A percentile compares a stretch with the other conserved stretches of the same genome.
Conservation (phyloP, 2,329 filamentous ascomycete species). For the Monilinia fructigena region DNA sequence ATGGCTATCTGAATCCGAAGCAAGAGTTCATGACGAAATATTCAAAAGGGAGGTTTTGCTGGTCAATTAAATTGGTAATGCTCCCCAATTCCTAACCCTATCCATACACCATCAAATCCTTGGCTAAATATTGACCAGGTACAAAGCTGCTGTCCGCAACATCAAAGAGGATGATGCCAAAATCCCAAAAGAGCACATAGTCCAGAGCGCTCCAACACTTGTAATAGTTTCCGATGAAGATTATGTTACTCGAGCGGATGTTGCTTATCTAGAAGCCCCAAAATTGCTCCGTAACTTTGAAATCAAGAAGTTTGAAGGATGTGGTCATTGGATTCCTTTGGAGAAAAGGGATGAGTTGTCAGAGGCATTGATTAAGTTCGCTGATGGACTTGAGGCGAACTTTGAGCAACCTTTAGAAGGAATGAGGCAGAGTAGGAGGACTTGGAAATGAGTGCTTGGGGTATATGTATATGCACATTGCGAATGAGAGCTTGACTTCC, state of each 20-base stretch:
- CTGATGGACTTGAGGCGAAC: neutral
- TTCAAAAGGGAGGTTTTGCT: slow-evolving; percentile 16
- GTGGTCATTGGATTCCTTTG: slow-evolving; percentile 29
- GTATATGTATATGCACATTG: no score
- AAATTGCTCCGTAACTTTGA: neutral
- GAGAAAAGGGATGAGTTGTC: slow-evolving; percentile 29
- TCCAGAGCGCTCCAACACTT: slow-evolving; percentile 24
- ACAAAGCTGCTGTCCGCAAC: slow-evolving; percentile 22
- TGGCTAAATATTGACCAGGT: slow-evolving; percentile 23
- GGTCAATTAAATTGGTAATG: slow-evolving; percentile 22
- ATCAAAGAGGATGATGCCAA: slow-evolving; percentile 27
- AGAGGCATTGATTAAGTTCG: slow-evolving; percentile 26
- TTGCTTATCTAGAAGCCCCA: slow-evolving; percentile 8
- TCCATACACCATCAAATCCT: slow-evolving; percentile 1
- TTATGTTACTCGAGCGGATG: slow-evolving; percentile 26
- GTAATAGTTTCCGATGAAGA: slow-evolving; percentile 24
- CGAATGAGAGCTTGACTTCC: no score
- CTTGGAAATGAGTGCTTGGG: no score
- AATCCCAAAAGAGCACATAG: slow-evolving; percentile 24
- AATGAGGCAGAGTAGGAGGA: no score
- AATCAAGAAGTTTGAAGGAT: slow-evolving; percentile 25
- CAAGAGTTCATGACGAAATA: slow-evolving; percentile 23
- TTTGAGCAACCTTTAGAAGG: neutral
- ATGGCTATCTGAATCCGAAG: slow-evolving; percentile 17
- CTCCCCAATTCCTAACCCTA: neutral